Base-by-base conservation (phyloP, 495 filamentous ascomycete species). In the Hypoxylon subgilvum region DNA sequence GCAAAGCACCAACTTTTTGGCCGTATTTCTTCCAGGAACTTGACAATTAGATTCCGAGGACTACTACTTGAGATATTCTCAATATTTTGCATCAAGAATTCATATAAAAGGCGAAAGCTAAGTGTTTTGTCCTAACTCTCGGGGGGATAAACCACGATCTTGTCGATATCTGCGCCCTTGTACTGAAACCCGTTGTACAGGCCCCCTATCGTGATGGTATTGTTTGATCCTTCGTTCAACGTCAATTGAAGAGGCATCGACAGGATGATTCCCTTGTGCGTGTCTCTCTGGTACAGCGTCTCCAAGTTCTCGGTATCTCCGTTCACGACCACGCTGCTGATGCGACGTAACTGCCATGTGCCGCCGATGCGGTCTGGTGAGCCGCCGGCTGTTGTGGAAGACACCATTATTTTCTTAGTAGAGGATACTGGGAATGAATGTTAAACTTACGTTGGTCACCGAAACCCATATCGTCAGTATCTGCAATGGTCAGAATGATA, bases 191-290 rank as follows among this genome's bases (percentile, higher is more conserved):
- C 76, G 47, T 77, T 79, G 30, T 34, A 70, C 16, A 77, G 32
- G 1, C 76, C 74, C 0, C 75, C 72, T 16, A 79, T 64, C 13
- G 74, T 76, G 54, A 79, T 76, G 0, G 70, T 74, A 45, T 79
- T 79, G 2, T 64, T 56, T 18, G 35, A 31, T 0, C 75, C 75
- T 38, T 75, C 66, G 1, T 67, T 55, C 12, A 79, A 60, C 0
- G 63, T 69, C 23, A 77, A 44, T 28, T 69, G 55, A 12, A 79
- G 65, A 4, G 76, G 74, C 7, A 75, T 67, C 2, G 69, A 74
- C 6, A 79, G 51, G 44, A 79, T 68, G 30, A 79, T 72, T 5
- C 76, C 75, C 54, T 79, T 79, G 56, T 79, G 72, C 8, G 76
- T 76, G 55, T 79, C 76, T 18, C 70, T 66, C 63, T 75, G 69